Base-by-base conservation (phyloP, 2,329 filamentous ascomycete species). In the Chaetothyriales sp. region DNA sequence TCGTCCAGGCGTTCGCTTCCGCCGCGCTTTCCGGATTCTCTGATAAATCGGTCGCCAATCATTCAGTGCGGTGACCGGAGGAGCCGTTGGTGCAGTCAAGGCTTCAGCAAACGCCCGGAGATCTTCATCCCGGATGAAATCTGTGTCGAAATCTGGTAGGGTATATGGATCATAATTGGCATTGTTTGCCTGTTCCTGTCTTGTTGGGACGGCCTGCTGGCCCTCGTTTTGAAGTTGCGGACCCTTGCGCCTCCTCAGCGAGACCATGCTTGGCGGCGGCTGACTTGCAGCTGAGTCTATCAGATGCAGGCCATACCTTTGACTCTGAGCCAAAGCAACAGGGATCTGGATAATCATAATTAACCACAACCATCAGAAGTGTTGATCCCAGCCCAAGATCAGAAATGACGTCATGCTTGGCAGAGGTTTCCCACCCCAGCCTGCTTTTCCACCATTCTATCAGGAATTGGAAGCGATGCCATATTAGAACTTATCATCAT, bases 21-120 rank as follows among this genome's bases (percentile, higher is more conserved):
- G 64, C 60, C 64, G 66, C 57, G 62, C 68, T 65, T 66, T 70
- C 53, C 74, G 73, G 19, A 89, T 76, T 52, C 78, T 82, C 64
- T 90, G 80, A 60, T 85, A 83, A 10, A 97, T 80, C 0, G 92
- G 92, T 15, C 86, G 83, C 92, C 92, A 98, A 72, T 98, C 92
- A 66, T 94, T 94, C 64, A 94, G 81, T 43, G 92, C 90, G 2
- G 87, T 86, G 62, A 97, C 81, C 37, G 85, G 81, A 43, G 83
- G 76, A 1, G 80, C 79, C 56, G 94, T 88, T 0, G 89, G 88
- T 1, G 86, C 86, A n/a, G 81, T 78, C 7, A 95, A 77, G 6
- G 90, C 90, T 54, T 78, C 80, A 55, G 85, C 82, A 66, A 97
- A 97, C 51, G 85, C 82, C 40, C 78, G 74, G 29, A 95, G 73